Percentiles rank a stretch among this genome's conserved stretches.
These are phyloP conservation scores for sorghum (Sorghum bicolor) DNA, from an alignment of 176 grass and related monocot genomes.

Conservation along the genomic window DNA sequence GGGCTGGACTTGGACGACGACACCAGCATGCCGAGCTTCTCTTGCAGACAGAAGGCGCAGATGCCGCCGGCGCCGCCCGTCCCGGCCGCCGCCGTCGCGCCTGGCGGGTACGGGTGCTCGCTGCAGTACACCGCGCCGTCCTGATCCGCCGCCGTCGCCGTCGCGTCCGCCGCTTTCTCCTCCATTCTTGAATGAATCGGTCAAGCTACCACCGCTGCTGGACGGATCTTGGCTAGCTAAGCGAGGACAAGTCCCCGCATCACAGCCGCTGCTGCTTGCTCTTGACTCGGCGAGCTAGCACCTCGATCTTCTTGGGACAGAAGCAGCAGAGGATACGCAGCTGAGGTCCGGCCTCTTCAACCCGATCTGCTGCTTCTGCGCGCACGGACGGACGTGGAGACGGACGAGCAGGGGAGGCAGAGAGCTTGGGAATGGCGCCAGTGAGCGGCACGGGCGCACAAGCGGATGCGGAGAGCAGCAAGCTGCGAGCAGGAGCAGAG, in stretches of 20 bases:
- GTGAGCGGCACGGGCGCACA: conserved; percentile 16
- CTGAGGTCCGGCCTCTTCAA: background rate
- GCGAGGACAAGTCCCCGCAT: background rate
- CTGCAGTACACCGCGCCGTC: conserved; percentile 63
- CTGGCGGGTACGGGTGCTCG: conserved; percentile 84
- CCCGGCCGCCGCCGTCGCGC: conserved; percentile 39
- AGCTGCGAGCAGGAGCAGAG: background rate
- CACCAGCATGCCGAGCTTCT: conserved; percentile 96
- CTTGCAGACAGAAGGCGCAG: conserved; percentile 97
- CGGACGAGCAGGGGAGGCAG: background rate
- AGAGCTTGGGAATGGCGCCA: background rate
- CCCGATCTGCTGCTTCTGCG: conserved; percentile 6
- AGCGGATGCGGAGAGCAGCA: conserved; percentile 15
- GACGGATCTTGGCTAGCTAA: conserved; percentile 22
- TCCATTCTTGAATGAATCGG: conserved; percentile 28
- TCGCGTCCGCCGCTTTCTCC: conserved; percentile 35
- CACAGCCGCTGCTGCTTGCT: background rate
- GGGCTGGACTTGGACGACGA: conserved; percentile 85
- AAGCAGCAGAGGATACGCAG: background rate
- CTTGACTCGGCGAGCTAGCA: background rate
- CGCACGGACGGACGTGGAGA: background rate
- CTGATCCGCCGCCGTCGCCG: conserved; percentile 17
- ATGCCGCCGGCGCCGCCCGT: conserved; percentile 55
- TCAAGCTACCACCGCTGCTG: background rate
- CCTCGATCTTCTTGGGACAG: background rate